Percentiles rank a stretch among this genome's conserved stretches.
phyloP scores from a whole-genome alignment of 768 basidiomycete genomes.

The Pisolithus albus region DNA sequence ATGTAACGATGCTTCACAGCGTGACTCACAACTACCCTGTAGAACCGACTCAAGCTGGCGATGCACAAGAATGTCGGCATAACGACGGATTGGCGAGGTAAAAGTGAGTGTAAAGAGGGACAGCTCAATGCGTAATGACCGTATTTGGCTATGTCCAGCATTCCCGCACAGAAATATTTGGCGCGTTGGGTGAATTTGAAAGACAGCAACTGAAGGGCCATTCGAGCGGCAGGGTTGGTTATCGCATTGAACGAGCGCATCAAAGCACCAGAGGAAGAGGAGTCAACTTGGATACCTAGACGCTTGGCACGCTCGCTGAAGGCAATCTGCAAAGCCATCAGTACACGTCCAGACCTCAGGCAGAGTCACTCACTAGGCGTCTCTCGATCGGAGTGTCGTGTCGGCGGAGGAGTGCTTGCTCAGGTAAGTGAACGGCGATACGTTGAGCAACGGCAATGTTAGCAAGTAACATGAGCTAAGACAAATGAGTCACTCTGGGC shows the following conservation, averaged over 20 bases:
- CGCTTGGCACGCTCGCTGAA: slow-evolving; percentile 79
- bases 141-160: slow-evolving; percentile 99
- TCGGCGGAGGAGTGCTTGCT: slow-evolving; percentile 93
- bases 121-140: slow-evolving; percentile 84
- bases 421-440: slow-evolving; percentile 88
- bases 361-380: slow-evolving; percentile 55
- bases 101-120: slow-evolving; percentile 93
- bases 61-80: slow-evolving; percentile 92
- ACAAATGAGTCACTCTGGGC: slow-evolving; percentile 2
- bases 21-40: slow-evolving; percentile 53
- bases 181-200: slow-evolving; percentile 92
- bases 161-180: slow-evolving; percentile 98
- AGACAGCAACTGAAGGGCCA: slow-evolving; percentile 75
- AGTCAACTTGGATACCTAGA: slow-evolving; percentile 79
- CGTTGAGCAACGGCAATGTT: slow-evolving; percentile 90
- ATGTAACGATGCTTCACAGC: slow-evolving; percentile 4
- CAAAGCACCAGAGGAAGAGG: slow-evolving; percentile 67
- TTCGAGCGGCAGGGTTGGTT: slow-evolving; percentile 62
- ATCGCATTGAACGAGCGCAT: slow-evolving; percentile 82
- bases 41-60: slow-evolving; percentile 91
- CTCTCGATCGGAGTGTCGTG: slow-evolving; percentile 92
- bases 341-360: neutral
- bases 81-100: slow-evolving; percentile 88
- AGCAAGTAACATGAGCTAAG: slow-evolving; percentile 87
- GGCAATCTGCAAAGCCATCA: slow-evolving; percentile 43